These are phyloP conservation scores for Triadica sebifera DNA, from an alignment of 345 rosid species.

Conservation along the genomic window DNA sequence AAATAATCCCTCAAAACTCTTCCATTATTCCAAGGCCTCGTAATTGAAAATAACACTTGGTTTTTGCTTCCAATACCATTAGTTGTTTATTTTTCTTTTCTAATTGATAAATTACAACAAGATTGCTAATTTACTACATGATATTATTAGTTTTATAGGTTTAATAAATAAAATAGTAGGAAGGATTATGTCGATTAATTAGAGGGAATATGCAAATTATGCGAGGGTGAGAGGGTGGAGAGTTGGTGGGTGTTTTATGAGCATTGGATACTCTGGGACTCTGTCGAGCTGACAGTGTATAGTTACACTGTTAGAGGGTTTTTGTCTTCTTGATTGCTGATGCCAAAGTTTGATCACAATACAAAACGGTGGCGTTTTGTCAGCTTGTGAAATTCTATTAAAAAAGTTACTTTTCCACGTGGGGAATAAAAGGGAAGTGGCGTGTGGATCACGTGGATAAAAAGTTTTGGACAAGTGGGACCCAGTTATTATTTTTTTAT, in stretches of 20 bases:
- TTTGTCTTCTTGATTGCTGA: background rate
- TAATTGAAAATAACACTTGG: too few relatives aligned
- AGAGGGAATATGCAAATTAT: background rate
- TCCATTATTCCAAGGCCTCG: background rate
- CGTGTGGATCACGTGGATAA: constrained; percentile 3
- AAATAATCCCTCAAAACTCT: constrained; percentile 13
- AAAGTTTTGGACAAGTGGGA: too few relatives aligned
- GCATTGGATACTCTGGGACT: constrained; percentile 13
- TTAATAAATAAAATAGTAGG: too few relatives aligned
- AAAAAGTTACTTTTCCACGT: background rate
- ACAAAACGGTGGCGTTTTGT: constrained; percentile 12
- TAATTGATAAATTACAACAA: too few relatives aligned
- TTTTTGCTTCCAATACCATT: too few relatives aligned
- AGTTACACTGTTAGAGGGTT: background rate
- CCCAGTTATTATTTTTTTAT: too few relatives aligned
- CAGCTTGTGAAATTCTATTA: background rate
- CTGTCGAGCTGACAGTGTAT: background rate
- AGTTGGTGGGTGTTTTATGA: background rate
- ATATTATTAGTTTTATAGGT: too few relatives aligned
- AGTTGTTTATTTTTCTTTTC: too few relatives aligned
- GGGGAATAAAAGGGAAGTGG: background rate
- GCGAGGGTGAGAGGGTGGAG: background rate
- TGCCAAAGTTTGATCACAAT: background rate
- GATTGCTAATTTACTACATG: too few relatives aligned
- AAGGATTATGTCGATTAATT: too few relatives aligned